Evolutionary conservation across 768 basidiomycete species (phyloP).

Genomic region (Lactifluus volemus): DNA sequence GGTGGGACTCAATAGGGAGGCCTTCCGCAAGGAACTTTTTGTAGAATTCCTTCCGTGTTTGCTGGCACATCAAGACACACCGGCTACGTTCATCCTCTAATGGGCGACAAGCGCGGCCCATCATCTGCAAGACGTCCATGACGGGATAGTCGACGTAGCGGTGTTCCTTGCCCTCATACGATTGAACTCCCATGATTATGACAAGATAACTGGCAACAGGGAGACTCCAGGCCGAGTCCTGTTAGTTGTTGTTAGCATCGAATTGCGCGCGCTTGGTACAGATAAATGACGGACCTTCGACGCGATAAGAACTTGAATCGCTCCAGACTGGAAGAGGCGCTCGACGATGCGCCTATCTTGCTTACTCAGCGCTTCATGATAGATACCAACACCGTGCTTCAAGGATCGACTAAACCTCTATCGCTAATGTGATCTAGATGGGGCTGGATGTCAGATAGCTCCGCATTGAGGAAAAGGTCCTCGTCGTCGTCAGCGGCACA

Average conservation of each 20-base stretch:
- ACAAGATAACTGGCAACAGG: conserved; percentile 96
- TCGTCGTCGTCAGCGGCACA: conserved; percentile 81
- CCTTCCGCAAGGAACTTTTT: conserved; percentile 97
- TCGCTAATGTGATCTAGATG: conserved; percentile 85
- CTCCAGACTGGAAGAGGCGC: conserved; percentile 85
- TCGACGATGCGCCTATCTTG: conserved; percentile 95
- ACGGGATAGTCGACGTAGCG: conserved; percentile 97
- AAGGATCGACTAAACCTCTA: conserved; percentile 60
- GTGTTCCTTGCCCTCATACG: conserved; percentile 94
- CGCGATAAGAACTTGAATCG: conserved; percentile 89
- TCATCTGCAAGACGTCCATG: conserved; percentile 98
- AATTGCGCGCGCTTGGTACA: neutral
- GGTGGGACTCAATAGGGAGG: conserved; percentile 93
- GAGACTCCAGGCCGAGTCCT: conserved; percentile 96
- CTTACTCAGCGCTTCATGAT: conserved; percentile 86
- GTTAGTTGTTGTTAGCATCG: neutral
- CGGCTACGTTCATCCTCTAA: conserved; percentile 80
- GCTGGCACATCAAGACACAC: conserved; percentile 95
- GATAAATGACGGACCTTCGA: conserved; percentile 57
- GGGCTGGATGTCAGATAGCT: conserved; percentile 69
- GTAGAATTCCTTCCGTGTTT: conserved; percentile 97
- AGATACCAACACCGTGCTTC: conserved; percentile 88
- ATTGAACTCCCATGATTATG: conserved; percentile 99
- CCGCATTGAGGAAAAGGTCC: conserved; percentile 85
- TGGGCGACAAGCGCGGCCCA: conserved; percentile 96